Evolutionary conservation across 2,329 filamentous ascomycete genomes (phyloP), one percentile per base, ranked within the genome.

Genomic region (Waltergamsia citrina): DNA sequence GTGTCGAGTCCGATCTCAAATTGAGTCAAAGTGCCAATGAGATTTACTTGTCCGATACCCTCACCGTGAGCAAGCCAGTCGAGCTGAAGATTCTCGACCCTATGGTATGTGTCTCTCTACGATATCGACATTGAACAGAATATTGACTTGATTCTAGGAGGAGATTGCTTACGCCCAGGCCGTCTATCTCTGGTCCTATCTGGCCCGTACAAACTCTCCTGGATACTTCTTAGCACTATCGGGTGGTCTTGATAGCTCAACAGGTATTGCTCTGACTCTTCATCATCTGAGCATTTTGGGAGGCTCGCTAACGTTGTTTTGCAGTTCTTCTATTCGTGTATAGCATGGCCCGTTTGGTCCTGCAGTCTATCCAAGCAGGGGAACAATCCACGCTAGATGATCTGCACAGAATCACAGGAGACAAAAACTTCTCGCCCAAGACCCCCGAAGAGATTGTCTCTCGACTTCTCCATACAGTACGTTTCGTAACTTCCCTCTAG

Each of bases 371-470:
- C 18, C 43, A 67, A 28, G 55, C 34, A 5, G 50, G 51, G 8
- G 45, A 53, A 12, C 34, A 45, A 33, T 41, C 32, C 3, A 49
- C 48, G 0, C 36, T 56, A 23, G 30, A 23, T 3, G 51, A 53
- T 17, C 34, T 54, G n/a, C 41, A 45, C 19, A 40, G 43, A 2
- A 42, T 54, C 12, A 43, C 41, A 2, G 50, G 46, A 7, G 37
- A 41, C 19, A 36, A 37, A 7, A 39, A 52, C 33, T 43, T 70
- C 37, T 76, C 69, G 4, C 72, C 75, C 6, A 60, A 55, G 21
- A 70, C 65, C 0, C 62, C 74, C 2, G 62, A 81, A 45, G 73
- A 79, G 32, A 63, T 83, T 35, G 49, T 51, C 25, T 44, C 73
- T 63, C 39, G 45, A 16, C 24, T 58, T 3, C 44, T 57, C 6